These are phyloP conservation scores for Phoma sp. DNA, from an alignment of 2,329 filamentous ascomycete genomes.

Conservation along the genomic window DNA sequence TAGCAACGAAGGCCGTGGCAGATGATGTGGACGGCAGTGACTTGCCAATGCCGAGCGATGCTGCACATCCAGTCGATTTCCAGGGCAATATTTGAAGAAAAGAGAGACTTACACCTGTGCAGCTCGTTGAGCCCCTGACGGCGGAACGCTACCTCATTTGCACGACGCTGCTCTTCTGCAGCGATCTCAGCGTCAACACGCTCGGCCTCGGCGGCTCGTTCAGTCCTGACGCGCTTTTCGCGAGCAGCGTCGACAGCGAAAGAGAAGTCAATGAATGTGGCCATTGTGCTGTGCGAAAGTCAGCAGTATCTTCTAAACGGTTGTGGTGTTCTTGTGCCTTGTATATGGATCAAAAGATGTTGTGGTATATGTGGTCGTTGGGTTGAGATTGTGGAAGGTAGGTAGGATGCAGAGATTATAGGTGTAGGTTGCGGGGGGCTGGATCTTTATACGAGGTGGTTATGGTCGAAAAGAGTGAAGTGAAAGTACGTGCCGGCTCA, in stretches of 20 bases:
- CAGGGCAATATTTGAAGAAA: too few relatives aligned
- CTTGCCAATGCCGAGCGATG: neutral
- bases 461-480: neutral
- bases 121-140: neutral
- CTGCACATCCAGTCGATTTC: neutral
- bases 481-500: neutral
- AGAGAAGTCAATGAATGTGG: neutral
- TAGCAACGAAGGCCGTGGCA: neutral
- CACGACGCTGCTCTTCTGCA: too few relatives aligned
- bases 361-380: neutral
- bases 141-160: neutral
- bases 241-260: neutral
- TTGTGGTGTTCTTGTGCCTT: neutral
- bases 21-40: neutral
- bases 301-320: neutral
- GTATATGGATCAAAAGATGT: too few relatives aligned
- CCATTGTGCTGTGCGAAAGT: neutral
- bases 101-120: too few relatives aligned
- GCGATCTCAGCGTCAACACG: too few relatives aligned
- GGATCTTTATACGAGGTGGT: neutral
- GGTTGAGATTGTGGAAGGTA: neutral
- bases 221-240: neutral
- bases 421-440: neutral
- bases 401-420: neutral
- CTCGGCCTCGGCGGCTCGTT: neutral